phyloP scores from a whole-genome alignment of 2,329 filamentous ascomycete species.

The Phialophora tarda region DNA sequence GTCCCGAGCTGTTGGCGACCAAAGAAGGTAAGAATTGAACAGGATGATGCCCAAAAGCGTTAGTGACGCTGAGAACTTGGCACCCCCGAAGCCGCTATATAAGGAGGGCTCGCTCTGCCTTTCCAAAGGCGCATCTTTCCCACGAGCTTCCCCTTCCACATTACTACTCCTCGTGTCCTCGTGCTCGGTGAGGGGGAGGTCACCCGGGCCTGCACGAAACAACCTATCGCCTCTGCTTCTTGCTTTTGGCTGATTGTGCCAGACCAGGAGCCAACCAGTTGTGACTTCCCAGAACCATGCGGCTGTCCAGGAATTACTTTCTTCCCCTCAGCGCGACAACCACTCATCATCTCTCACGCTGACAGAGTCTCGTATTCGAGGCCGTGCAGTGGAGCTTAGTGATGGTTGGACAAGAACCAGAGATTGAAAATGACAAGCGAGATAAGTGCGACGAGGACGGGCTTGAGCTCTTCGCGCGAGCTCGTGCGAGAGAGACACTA shows the following conservation, averaged over 20 bases:
- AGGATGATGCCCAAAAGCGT: not conserved
- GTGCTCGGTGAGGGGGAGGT: not conserved
- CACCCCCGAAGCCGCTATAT: not conserved
- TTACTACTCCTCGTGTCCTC: not conserved
- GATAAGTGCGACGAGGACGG: not conserved
- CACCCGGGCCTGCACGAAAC: not conserved
- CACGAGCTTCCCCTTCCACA: conserved; percentile 13
- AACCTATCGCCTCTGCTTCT: too few relatives aligned
- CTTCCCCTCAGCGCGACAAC: not conserved
- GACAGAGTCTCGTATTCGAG: not conserved
- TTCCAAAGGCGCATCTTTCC: conserved; percentile 12
- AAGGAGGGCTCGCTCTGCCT: conserved; percentile 13
- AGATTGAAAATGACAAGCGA: not conserved
- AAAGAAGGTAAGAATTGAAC: not conserved
- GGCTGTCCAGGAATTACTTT: not conserved
- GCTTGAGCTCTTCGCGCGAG: not conserved
- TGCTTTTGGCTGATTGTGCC: too few relatives aligned
- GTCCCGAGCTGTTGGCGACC: not conserved
- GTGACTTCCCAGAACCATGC: not conserved
- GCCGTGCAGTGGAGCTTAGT: not conserved
- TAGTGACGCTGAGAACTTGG: not conserved
- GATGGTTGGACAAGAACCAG: not conserved
- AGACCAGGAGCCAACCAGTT: not conserved
- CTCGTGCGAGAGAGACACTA: not conserved
- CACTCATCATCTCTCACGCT: not conserved